phyloP scores from a whole-genome alignment of 768 basidiomycete species.

The Suillus occidentalis region DNA sequence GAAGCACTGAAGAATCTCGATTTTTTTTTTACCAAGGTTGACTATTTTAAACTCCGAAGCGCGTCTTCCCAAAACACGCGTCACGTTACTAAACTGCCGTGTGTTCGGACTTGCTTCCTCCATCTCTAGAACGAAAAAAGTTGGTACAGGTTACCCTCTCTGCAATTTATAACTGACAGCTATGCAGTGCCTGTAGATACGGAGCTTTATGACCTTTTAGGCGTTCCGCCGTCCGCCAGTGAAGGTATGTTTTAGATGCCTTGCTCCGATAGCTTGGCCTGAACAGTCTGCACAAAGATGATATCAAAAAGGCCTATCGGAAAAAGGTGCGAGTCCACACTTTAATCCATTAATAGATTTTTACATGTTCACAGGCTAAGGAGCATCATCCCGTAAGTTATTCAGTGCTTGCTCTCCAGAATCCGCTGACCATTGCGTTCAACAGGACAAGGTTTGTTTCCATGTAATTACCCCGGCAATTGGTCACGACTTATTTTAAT shows the following conservation, averaged over 20 bases:
- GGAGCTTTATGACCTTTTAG: slow-evolving; percentile 85
- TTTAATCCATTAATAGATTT: slow-evolving; percentile 16
- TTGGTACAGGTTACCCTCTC: background rate
- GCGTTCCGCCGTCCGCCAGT: slow-evolving; percentile 64
- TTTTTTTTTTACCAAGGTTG: background rate
- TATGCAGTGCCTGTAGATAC: slow-evolving; percentile 68
- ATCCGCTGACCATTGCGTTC: slow-evolving; percentile 4
- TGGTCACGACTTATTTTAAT: background rate
- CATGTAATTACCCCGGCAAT: background rate
- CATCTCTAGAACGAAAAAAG: slow-evolving; percentile 26
- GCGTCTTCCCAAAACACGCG: slow-evolving; percentile 31
- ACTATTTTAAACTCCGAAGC: slow-evolving; percentile 34
- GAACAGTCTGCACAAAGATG: slow-evolving; percentile 43
- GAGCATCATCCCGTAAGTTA: slow-evolving; percentile 79
- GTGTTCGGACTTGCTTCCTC: slow-evolving; percentile 8
- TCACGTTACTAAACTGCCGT: background rate
- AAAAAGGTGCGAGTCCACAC: slow-evolving; percentile 63
- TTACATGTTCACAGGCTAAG: slow-evolving; percentile 58
- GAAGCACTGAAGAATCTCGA: background rate
- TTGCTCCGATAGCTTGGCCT: slow-evolving; percentile 9
- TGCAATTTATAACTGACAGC: slow-evolving; percentile 17
- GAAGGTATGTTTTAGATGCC: slow-evolving; percentile 52
- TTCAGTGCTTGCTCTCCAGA: background rate
- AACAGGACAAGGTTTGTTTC: slow-evolving; percentile 64
- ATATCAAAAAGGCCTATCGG: slow-evolving; percentile 94